Evolutionary conservation across 1,284 basidiomycete species (phyloP).

Genomic region (Melampsora americana): DNA sequence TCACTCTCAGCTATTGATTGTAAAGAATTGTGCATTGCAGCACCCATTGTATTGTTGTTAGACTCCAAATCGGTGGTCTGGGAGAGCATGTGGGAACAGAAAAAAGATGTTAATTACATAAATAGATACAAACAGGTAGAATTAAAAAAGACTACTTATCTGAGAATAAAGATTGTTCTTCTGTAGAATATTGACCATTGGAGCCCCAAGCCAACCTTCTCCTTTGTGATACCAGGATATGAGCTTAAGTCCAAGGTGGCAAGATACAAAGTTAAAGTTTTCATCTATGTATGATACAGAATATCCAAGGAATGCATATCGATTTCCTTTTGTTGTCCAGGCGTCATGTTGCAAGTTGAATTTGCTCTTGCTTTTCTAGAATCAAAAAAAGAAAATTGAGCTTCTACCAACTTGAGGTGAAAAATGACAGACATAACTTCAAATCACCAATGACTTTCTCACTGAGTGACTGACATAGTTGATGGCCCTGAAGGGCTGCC

Average conservation of each 20-base stretch:
- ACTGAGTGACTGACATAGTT: too few relatives aligned
- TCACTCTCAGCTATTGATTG: not conserved
- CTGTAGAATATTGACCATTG: too few relatives aligned
- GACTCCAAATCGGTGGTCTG: constrained; percentile 12
- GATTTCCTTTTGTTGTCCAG: constrained; percentile 26
- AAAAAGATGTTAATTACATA: not conserved
- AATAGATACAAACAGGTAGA: not conserved
- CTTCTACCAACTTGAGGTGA: too few relatives aligned
- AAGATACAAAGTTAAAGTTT: not conserved
- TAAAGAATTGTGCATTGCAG: not conserved
- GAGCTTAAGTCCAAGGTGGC: constrained; percentile 10
- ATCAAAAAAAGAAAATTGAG: not conserved
- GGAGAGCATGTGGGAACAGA: constrained; percentile 1
- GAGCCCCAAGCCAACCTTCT: too few relatives aligned
- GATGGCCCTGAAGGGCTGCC: too few relatives aligned
- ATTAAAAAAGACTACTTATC: not conserved
- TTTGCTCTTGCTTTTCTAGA: constrained; percentile 8
- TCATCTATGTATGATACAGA: constrained; percentile 11
- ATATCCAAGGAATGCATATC: constrained; percentile 7
- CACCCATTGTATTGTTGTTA: constrained; percentile 12
- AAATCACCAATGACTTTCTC: too few relatives aligned
- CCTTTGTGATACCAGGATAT: constrained; percentile 3
- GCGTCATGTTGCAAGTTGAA: constrained; percentile 24
- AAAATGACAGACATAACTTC: too few relatives aligned
- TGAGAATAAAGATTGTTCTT: too few relatives aligned